phyloP scores from a whole-genome alignment of 2,329 filamentous ascomycete species.

The Pseudocercospora vitis region DNA sequence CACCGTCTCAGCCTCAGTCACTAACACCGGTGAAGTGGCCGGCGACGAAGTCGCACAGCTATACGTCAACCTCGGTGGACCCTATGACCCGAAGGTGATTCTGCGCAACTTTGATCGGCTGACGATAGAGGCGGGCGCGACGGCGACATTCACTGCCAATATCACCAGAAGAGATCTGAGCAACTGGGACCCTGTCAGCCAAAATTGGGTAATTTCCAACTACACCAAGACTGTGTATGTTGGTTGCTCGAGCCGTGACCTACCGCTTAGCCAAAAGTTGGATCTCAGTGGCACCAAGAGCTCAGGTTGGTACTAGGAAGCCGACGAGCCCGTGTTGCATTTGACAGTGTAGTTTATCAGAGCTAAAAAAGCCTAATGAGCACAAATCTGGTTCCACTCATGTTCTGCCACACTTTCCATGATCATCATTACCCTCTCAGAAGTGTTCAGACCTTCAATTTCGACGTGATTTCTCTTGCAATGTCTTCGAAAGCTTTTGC shows the following conservation, averaged over 20 bases:
- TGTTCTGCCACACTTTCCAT: too few relatives aligned
- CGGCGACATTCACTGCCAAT: slow-evolving; percentile 63
- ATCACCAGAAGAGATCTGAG: slow-evolving; percentile 79
- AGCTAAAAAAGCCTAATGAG: too few relatives aligned
- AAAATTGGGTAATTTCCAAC: slow-evolving; percentile 72
- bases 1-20: slow-evolving; percentile 65
- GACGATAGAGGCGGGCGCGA: slow-evolving; percentile 67
- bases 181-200: slow-evolving; percentile 77
- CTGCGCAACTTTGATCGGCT: slow-evolving; percentile 82
- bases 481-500: slow-evolving; percentile 65
- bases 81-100: slow-evolving; percentile 63
- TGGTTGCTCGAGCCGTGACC: slow-evolving; percentile 58
- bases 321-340: too few relatives aligned
- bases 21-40: slow-evolving; percentile 65
- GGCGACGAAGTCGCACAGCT: slow-evolving; percentile 75
- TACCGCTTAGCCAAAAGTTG: slow-evolving; percentile 46
- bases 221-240: slow-evolving; percentile 62
- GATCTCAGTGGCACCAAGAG: slow-evolving; percentile 15
- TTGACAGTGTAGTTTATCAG: too few relatives aligned
- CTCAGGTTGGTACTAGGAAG: neutral
- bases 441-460: slow-evolving; percentile 8
- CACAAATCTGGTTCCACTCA: too few relatives aligned
- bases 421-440: too few relatives aligned
- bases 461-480: slow-evolving; percentile 22
- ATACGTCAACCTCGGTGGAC: slow-evolving; percentile 76